These are phyloP conservation scores for Pseudofabraea citricarpa DNA, from an alignment of 2,329 filamentous ascomycete species.

Conservation along the genomic window DNA sequence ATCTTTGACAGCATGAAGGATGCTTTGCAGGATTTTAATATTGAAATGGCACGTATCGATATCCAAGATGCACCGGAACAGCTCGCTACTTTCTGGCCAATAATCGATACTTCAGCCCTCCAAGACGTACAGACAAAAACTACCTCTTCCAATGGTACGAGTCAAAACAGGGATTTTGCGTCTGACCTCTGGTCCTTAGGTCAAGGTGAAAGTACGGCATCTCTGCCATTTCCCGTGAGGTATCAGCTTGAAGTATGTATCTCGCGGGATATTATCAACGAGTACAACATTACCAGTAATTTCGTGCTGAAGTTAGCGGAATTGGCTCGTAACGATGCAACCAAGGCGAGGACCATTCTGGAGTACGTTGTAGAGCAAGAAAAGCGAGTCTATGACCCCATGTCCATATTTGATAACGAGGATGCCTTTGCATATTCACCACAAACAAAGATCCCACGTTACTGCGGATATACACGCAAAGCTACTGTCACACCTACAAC, in stretches of 20 bases:
- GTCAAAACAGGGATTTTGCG: neutral
- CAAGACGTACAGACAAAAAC: too few species aligned
- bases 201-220: slow-evolving; percentile 26
- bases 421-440: slow-evolving; percentile 43
- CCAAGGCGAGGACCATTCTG: slow-evolving; percentile 60
- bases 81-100: slow-evolving; percentile 37
- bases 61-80: slow-evolving; percentile 37
- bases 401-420: slow-evolving; percentile 61
- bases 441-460: slow-evolving; percentile 53
- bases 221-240: slow-evolving; percentile 64
- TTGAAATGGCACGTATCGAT: slow-evolving; percentile 39
- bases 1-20: slow-evolving; percentile 16
- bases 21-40: slow-evolving; percentile 66
- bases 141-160: neutral
- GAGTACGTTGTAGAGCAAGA: slow-evolving; percentile 68
- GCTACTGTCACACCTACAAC: slow-evolving; percentile 80
- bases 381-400: slow-evolving; percentile 60
- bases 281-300: slow-evolving; percentile 62
- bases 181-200: slow-evolving; percentile 14
- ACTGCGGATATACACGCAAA: slow-evolving; percentile 73
- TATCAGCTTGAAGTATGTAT: slow-evolving; percentile 94
- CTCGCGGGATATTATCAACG: slow-evolving; percentile 72
- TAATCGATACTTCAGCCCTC: slow-evolving; percentile 26
- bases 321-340: slow-evolving; percentile 36
- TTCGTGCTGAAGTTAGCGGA: slow-evolving; percentile 61